A percentile compares a stretch with the other conserved stretches of the same genome.
These are phyloP conservation scores for Epicoccum sorghinum DNA, from an alignment of 2,329 filamentous ascomycete genomes.

Conservation along the genomic window DNA sequence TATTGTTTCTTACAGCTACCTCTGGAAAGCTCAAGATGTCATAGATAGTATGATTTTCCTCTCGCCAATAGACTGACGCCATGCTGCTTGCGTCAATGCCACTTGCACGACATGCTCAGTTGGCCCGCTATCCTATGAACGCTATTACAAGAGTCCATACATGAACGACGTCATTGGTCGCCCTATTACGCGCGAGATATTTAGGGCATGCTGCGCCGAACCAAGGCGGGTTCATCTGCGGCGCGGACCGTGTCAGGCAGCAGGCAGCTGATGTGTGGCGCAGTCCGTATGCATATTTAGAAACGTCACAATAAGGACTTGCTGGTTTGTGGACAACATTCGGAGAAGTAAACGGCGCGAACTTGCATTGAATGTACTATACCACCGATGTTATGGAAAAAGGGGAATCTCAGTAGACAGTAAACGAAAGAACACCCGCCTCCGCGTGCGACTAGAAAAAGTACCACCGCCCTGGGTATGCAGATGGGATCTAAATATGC, in stretches of 20 bases:
- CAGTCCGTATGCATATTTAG: background rate
- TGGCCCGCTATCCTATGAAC: no score
- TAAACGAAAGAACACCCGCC: constrained; percentile 1
- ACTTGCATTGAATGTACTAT: constrained; percentile 6
- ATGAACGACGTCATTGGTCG: no score
- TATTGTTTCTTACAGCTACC: no score
- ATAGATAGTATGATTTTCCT: no score
- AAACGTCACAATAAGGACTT: no score
- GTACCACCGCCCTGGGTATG: constrained; percentile 7
- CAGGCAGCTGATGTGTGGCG: background rate
- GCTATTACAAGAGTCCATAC: no score
- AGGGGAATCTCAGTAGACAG: constrained; percentile 13
- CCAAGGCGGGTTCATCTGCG: background rate
- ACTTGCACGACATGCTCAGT: no score
- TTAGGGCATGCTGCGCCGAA: background rate
- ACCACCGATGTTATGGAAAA: constrained; percentile 8
- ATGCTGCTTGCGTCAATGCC: no score
- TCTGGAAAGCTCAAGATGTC: no score
- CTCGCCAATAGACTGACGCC: no score
- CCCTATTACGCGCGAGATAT: no score
- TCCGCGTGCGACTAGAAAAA: background rate
- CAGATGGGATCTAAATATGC: constrained; percentile 13
- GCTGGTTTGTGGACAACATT: no score
- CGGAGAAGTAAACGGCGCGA: background rate
- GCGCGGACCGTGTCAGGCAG: constrained; percentile 1